A percentile compares a stretch with the other conserved stretches of the same genome.
Evolutionary conservation across 2,329 filamentous ascomycete genomes (phyloP).

Genomic region (Magnaporthales sp.): DNA sequence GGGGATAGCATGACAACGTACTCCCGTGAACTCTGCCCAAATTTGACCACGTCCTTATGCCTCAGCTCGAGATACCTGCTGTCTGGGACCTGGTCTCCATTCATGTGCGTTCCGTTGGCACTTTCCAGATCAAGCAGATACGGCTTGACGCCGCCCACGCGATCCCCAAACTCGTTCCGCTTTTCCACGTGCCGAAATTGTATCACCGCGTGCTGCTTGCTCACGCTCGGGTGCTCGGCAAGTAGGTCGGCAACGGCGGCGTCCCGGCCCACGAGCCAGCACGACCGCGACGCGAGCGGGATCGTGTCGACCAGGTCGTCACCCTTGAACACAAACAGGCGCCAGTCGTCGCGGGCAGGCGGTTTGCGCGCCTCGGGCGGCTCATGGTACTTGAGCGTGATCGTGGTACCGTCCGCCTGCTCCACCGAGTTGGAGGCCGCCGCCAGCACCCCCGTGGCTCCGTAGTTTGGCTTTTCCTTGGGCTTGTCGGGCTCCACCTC

Average conservation of each 20-base stretch:
- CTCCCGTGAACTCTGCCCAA: slow-evolving; percentile 82
- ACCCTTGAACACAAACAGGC: slow-evolving; percentile 87
- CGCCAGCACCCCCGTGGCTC: slow-evolving; percentile 70
- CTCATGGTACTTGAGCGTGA: slow-evolving; percentile 93
- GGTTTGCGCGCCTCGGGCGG: slow-evolving; percentile 88
- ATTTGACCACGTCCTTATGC: slow-evolving; percentile 81
- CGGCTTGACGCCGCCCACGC: slow-evolving; percentile 67
- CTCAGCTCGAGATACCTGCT: slow-evolving; percentile 79
- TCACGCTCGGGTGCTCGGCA: slow-evolving; percentile 84
- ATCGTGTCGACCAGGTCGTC: slow-evolving; percentile 73
- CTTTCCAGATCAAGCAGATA: slow-evolving; percentile 93
- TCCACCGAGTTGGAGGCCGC: slow-evolving; percentile 74
- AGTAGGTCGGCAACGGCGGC: slow-evolving; percentile 70
- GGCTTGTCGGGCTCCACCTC: slow-evolving; percentile 31
- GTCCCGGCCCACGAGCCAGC: slow-evolving; percentile 86
- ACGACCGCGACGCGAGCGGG: slow-evolving; percentile 66
- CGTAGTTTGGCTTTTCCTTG: slow-evolving; percentile 85
- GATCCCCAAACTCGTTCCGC: slow-evolving; percentile 80
- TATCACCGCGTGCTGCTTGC: slow-evolving; percentile 90
- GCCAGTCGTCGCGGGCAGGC: slow-evolving; percentile 69
- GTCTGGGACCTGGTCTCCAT: slow-evolving; percentile 62
- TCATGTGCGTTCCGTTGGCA: slow-evolving; percentile 80
- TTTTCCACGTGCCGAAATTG: slow-evolving; percentile 85
- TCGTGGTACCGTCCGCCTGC: slow-evolving; percentile 62
- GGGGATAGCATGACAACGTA: slow-evolving; percentile 86